Conservation (phyloP, 1,284 basidiomycete genomes). For the Apiotrichum sp. region DNA sequence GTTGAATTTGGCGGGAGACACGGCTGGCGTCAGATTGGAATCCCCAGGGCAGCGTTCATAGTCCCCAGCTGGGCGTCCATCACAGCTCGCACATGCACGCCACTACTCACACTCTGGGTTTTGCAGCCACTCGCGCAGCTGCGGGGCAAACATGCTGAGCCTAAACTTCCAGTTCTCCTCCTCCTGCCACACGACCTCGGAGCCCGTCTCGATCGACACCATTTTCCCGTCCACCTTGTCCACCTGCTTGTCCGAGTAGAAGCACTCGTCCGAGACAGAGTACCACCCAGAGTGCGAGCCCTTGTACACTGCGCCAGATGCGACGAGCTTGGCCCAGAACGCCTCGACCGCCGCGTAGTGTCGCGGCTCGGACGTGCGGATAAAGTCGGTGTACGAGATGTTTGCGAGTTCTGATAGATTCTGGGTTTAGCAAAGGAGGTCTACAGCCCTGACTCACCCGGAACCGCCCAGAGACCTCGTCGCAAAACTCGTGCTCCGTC, state of each 20-base stretch:
- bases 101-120: conserved; percentile 47
- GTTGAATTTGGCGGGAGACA: conserved; percentile 25
- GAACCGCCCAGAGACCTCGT: conserved; percentile 63
- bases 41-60: background rate
- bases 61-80: too few species aligned
- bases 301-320: conserved; percentile 73
- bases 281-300: conserved; percentile 85
- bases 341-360: conserved; percentile 68
- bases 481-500: conserved; percentile 61
- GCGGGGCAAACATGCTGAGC: conserved; percentile 61
- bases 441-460: conserved; percentile 53
- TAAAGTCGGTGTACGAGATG: conserved; percentile 66
- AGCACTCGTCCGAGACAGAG: conserved; percentile 85
- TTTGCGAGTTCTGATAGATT: conserved; percentile 61
- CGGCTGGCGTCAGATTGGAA: conserved; percentile 12
- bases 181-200: conserved; percentile 70
- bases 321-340: conserved; percentile 71
- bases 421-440: conserved; percentile 45
- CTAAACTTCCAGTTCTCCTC: conserved; percentile 87
- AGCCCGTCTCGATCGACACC: conserved; percentile 69
- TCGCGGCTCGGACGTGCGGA: conserved; percentile 66
- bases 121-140: conserved; percentile 60
- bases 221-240: conserved; percentile 47
- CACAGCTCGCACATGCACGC: too few species aligned
- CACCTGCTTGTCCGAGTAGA: conserved; percentile 74